Evolutionary conservation across 805 yeast species (phyloP).

Genomic region (Starmerella cellae): DNA sequence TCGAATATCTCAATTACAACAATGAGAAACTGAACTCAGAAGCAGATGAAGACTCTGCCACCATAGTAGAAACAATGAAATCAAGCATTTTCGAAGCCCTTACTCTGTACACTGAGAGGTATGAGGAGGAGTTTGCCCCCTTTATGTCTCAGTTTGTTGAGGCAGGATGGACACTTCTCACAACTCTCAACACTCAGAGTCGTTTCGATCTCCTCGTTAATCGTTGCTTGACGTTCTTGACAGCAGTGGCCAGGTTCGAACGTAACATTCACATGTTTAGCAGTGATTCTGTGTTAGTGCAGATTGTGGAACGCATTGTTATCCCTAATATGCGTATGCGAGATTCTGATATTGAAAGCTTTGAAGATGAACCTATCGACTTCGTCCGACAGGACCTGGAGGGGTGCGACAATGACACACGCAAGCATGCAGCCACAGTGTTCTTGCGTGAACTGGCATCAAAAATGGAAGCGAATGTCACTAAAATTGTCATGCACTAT

Average conservation of each 20-base stretch:
- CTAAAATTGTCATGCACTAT: conserved; percentile 60
- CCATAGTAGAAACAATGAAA: conserved; percentile 56
- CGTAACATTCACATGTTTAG: conserved; percentile 51
- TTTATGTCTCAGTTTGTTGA: conserved; percentile 66
- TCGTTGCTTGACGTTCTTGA: conserved; percentile 64
- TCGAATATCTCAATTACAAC: conserved; percentile 55
- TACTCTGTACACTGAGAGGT: conserved; percentile 75
- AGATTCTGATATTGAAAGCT: conserved; percentile 77
- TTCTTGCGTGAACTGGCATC: conserved; percentile 76
- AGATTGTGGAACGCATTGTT: conserved; percentile 68
- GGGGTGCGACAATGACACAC: conserved; percentile 84
- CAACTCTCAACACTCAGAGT: conserved; percentile 49
- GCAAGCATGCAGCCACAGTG: conserved; percentile 88
- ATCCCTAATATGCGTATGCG: conserved; percentile 80
- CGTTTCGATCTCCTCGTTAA: conserved; percentile 79
- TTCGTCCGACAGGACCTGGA: conserved; percentile 86
- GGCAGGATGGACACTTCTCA: conserved; percentile 66
- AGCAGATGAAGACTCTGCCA: conserved; percentile 53
- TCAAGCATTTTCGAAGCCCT: conserved; percentile 75
- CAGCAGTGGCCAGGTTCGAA: conserved; percentile 63
- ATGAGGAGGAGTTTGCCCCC: conserved; percentile 81
- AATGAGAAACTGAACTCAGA: conserved; percentile 42
- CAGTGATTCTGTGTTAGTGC: conserved; percentile 49
- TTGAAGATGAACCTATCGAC: conserved; percentile 95
- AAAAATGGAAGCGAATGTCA: conserved; percentile 58